Conservation (phyloP, 2,329 filamentous ascomycete genomes). For the Xylariaceae sp. region DNA sequence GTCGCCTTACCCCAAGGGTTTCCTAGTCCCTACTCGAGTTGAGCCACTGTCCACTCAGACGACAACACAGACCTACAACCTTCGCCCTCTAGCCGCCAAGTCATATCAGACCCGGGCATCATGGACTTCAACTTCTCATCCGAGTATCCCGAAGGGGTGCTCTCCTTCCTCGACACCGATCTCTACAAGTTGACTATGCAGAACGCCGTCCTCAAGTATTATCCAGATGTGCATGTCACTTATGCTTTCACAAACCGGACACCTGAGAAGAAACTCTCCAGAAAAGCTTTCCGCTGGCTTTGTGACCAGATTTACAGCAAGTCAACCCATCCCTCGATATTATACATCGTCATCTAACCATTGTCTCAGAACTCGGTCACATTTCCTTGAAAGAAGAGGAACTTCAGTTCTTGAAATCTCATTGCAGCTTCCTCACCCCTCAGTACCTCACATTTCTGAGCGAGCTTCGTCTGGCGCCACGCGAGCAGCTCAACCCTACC, state of each 20-base stretch:
- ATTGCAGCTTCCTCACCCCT: constrained; percentile 75
- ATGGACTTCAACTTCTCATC: constrained; percentile 67
- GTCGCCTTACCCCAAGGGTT: no score
- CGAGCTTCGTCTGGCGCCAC: constrained; percentile 75
- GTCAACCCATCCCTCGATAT: constrained; percentile 23
- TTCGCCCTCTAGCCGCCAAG: background rate
- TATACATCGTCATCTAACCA: constrained; percentile 8
- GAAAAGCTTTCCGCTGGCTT: constrained; percentile 81
- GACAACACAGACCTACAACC: background rate
- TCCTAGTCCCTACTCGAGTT: background rate
- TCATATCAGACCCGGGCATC: constrained; percentile 1
- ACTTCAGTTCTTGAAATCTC: constrained; percentile 68
- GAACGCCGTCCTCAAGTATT: constrained; percentile 91
- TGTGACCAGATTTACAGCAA: constrained; percentile 74
- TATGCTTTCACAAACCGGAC: constrained; percentile 97
- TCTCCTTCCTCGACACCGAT: constrained; percentile 77
- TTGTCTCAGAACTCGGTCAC: constrained; percentile 68
- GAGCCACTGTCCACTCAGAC: background rate
- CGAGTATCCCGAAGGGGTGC: constrained; percentile 70
- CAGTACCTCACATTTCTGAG: constrained; percentile 79
- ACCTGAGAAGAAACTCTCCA: constrained; percentile 84
- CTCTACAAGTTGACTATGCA: constrained; percentile 99
- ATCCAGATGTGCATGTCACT: constrained; percentile 74
- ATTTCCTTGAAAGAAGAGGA: constrained; percentile 78
- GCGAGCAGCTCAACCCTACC: constrained; percentile 70